Conservation (phyloP, 2,329 filamentous ascomycete genomes). For the Sporothrix mexicana region DNA sequence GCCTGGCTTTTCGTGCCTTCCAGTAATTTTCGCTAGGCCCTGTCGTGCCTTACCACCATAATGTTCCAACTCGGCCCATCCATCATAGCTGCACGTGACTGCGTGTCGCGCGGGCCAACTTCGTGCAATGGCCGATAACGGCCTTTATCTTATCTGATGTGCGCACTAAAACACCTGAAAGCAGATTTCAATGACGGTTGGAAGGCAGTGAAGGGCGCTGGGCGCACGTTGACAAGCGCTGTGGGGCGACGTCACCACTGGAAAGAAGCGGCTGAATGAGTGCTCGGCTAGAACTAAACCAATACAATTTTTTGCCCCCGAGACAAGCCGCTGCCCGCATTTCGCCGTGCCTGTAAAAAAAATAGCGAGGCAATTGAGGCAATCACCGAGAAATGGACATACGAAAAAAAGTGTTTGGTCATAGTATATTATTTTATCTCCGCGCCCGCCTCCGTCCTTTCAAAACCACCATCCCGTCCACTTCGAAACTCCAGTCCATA, state of each 20-base stretch:
- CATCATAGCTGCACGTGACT: constrained; percentile 27
- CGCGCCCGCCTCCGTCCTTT: constrained; percentile 1
- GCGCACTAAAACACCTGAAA: background rate
- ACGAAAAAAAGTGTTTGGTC: constrained; percentile 23
- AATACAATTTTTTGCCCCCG: constrained; percentile 18
- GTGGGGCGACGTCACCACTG: constrained; percentile 31
- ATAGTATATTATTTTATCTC: constrained; percentile 29
- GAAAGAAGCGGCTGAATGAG: constrained; percentile 25
- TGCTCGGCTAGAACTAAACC: constrained; percentile 22
- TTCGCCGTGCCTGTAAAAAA: background rate
- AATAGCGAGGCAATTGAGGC: background rate
- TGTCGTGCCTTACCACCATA: background rate
- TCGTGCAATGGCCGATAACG: constrained; percentile 26
- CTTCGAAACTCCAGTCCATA: background rate
- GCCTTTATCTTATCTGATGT: constrained; percentile 31
- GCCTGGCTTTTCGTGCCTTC: constrained; percentile 16
- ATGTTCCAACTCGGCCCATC: background rate
- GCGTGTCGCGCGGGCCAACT: constrained; percentile 2
- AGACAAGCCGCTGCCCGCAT: constrained; percentile 20
- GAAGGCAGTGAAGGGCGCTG: constrained; percentile 1
- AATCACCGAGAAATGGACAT: constrained; percentile 6
- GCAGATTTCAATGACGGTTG: no score
- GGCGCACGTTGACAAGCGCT: constrained; percentile 16
- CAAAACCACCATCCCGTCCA: background rate
- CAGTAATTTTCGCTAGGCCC: constrained; percentile 16